Base-by-base conservation (phyloP, 768 basidiomycete species). In the Filobasidium wieringae region DNA sequence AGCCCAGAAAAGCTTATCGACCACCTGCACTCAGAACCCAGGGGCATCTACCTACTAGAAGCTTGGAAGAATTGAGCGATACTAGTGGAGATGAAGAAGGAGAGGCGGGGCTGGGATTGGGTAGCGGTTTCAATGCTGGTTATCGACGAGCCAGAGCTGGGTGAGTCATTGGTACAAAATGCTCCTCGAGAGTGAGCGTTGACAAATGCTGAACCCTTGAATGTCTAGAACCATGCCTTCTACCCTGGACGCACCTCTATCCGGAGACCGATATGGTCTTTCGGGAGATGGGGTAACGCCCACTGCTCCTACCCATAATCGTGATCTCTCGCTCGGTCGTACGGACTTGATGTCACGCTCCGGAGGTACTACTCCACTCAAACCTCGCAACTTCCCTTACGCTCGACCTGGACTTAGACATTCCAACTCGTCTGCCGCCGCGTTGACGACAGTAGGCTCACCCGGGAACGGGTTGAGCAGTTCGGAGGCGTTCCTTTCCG, bases 141-240 rank as follows among this genome's bases (percentile, higher is more conserved):
- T 93, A 90, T 74, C 83, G 88, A 77, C 84, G 91, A 79, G 88
- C 90, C 70, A 84, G 91, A 83, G 93, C 92, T 65, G 93, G 91
- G 74, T 74, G 50, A 64, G 72, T 68, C 19, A 8, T 19, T 51
- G n/a, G n/a, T 84, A 75, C 72, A 75, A 12, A 68, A 75, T 41
- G 67, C 79, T 40, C 67, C 75, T 60, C 70, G 68, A 43, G 17
- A 51, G 32, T 55, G 51, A 15, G 24, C 6, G 3, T 26, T 7
- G 47, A 36, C 30, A 7, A 34, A 47, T 17, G 19, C 22, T 54
- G 29, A 33, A 30, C 12, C 15, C 8, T 14, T 40, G 14, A 22
- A 19, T 2, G 7, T 7, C n/a, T 41, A 52, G 58, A 27, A 53
- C 45, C 3, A 47, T 57, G 49, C 56, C 56, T 32, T 49, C 59